Base-by-base conservation (phyloP, 2,329 filamentous ascomycete genomes). In the Exophiala sp. region DNA sequence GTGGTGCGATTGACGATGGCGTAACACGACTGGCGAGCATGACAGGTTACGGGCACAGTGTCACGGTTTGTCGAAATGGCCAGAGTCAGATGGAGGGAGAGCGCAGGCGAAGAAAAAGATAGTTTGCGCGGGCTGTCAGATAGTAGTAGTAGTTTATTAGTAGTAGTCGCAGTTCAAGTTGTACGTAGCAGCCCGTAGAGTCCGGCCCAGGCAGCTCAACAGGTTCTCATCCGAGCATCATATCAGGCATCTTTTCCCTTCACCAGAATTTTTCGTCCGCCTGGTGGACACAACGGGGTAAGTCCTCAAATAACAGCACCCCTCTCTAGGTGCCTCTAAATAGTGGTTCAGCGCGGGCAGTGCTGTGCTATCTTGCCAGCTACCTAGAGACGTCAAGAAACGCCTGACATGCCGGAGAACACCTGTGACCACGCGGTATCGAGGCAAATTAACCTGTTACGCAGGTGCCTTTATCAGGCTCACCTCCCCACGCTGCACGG, bases 1-100 rank as follows among this genome's bases (percentile, higher is more conserved):
- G 49, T 52, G 49, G 44, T 39, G 14, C 29, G 42, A 39, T 45
- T n/a, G 41, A 48, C 45, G 49, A 48, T 48, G 49, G 34, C 34
- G 34, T 3, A 37, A 37, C 14, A 16, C 18, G 34, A 37, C 18
- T 5, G 34, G 14, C 34, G n/a, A 19, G 34, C 14, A 37, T 18
- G 34, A 18, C 34, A 19, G 14, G 34, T 37, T 37, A 32, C 11
- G 29, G 24, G 5, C 24, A 27, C 29, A 32, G 29, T 32, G 24
- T 27, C 6, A 10, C 24, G 14, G 30, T 34, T n/a, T n/a, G 30
- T 34, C 11, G 14, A 13, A 16, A 34, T 16, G 9, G 10, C 14
- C 24, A 27, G 24, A 34, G 30, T 13, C 30, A 34, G 13, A 34
- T 34, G 9, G 30, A 34, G 14, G 14, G 14, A 9, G 30, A 8